Base-by-base conservation (phyloP, 2,329 filamentous ascomycete species). In the Ophiocordyceps camponoti-saundersi region DNA sequence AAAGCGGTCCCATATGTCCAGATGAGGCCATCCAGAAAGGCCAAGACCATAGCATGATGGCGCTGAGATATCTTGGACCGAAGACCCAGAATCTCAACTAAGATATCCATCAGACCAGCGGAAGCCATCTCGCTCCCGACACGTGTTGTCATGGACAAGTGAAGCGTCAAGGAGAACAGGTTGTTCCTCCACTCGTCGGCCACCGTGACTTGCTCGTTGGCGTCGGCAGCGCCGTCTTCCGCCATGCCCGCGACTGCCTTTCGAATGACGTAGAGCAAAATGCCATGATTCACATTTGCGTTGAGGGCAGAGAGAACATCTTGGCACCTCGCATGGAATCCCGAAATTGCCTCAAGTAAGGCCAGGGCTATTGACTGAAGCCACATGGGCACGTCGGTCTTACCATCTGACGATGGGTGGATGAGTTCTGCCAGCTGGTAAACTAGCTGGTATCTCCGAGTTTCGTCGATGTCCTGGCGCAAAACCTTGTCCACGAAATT, bases 211-310 rank as follows among this genome's bases (percentile, higher is more conserved):
- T 79, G 73, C 21, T 75, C 71, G 39, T 78, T 70, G 49, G 70
- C 65, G 47, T 82, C 77, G 45, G 68, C 60, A 6, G 53, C 48
- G 44, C 69, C 67, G 49, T 79, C 72, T 18, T 68, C 68, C 48
- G 73, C 79, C 66, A 98, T 82, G 52, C 88, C 85, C 18, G 82
- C 81, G 48, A 96, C 85, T 11, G 88, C 85, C 63, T 94, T 95
- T 48, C 90, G 79, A 45, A 95, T 82, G 53, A 95, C 77, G 57
- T 95, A 96, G 53, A 96, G 82, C 42, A 99, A 72, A 29, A 96
- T 83, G 15, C 92, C 93, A 56, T 98, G 93, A 56, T 94, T 96
- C 36, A 96, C 90, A 55, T 90, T 95, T 47, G 93, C 86, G 57
- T 88, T 94, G 41, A 99, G 69, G n/a, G 92, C 88, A 41, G 86